phyloP scores from a whole-genome alignment of 768 basidiomycete genomes.

The Rhizopogon vesiculosus region DNA sequence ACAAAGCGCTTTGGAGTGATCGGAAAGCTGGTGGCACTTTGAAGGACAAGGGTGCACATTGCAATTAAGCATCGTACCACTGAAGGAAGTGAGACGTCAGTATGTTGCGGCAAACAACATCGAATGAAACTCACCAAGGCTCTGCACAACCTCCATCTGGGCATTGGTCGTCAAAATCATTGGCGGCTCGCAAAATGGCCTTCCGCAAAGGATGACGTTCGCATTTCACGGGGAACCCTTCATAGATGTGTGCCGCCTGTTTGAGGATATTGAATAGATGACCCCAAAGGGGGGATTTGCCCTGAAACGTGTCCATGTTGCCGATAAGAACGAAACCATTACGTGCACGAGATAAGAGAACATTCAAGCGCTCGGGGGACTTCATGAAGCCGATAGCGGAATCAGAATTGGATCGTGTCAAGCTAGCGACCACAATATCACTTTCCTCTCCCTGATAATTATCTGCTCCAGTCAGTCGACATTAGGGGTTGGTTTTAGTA shows the following conservation, averaged over 20 bases:
- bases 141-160: conserved; percentile 59
- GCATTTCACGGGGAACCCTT: conserved; percentile 54
- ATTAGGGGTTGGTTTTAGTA: not conserved
- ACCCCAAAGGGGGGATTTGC: conserved; percentile 44
- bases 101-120: not conserved
- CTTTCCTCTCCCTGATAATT: conserved; percentile 72
- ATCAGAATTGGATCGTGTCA: conserved; percentile 51
- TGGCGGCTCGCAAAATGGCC: conserved; percentile 30
- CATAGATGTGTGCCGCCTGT: conserved; percentile 40
- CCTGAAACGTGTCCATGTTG: conserved; percentile 48
- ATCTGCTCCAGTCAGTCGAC: conserved; percentile 30
- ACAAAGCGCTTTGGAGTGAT: conserved; percentile 54
- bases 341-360: conserved; percentile 57
- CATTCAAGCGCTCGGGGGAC: conserved; percentile 60
- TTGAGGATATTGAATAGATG: conserved; percentile 38
- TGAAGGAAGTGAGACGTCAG: conserved; percentile 14
- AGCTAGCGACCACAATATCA: conserved; percentile 51
- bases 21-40: conserved; percentile 51
- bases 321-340: conserved; percentile 58
- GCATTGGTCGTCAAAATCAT: conserved; percentile 44
- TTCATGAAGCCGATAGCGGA: conserved; percentile 63
- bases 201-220: conserved; percentile 42
- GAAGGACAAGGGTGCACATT: conserved; percentile 48
- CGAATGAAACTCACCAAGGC: conserved; percentile 42
- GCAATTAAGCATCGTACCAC: conserved; percentile 42